Evolutionary conservation across 208 protist genomes (phyloP), one percentile per base, ranked within the genome.

Genomic region (Sergeia podlipaevii): DNA sequence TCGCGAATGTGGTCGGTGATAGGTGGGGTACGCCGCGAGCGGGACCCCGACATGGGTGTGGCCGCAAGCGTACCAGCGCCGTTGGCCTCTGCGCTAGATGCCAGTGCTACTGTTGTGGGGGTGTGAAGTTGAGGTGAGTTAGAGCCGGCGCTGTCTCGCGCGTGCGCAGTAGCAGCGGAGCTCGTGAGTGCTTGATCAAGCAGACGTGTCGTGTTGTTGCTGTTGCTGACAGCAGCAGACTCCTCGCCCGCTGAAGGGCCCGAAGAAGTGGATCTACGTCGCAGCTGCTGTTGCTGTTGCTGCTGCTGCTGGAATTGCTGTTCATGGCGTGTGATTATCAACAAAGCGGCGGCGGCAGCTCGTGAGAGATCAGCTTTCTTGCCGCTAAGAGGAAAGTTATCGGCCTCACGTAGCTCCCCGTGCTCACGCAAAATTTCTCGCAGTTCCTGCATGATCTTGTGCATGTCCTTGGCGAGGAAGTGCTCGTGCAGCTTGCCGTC

Each of bases 361-460:
- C 46, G 63, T 4, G 74, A 47, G 13, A 93, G 54, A 13, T 85
- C 80, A 17, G 46, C 56, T 45, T 89, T 93, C 21, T 61, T 43
- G 13, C 78, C 76, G 8, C 45, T 76, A 1, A 83, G 36, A 13
- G 66, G 52, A 27, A 93, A 53, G 4, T 58, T 57, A 0, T 59
- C 53, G 10, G 80, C 80, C 42, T 87, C 68, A 1, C 73, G 49
- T 26, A 89, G 59, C 48, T 82, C 71, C 0, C 86, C 86, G 54
- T 80, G 79, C 43, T 81, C 79, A n/a, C 64, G 53, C 29, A 93
- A 46, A 29, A 90, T 67, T 49, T 74, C 74, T 1, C 80, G 72
- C 38, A 93, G 51, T 57, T 89, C 81, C 44, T 71, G 62, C 51
- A 74, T 65, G 15, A 93, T 67, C 48, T 87, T 87, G 56, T 85